phyloP scores from a whole-genome alignment of 2,329 filamentous ascomycete species.

The Chaetothyriales sp. region DNA sequence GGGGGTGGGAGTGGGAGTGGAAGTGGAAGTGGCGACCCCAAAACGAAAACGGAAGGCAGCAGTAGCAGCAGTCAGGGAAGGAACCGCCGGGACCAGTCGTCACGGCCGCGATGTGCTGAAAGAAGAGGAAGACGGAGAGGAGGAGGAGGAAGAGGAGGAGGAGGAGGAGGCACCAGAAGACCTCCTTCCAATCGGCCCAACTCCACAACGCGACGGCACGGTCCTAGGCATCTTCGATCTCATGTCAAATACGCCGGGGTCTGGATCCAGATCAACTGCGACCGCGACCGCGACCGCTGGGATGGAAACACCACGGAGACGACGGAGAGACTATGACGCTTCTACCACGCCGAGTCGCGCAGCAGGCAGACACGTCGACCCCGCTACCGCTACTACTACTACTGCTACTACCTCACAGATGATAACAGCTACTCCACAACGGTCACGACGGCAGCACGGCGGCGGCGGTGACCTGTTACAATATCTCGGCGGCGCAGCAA shows the following conservation, averaged over 20 bases:
- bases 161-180: conserved; percentile 6
- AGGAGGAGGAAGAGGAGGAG: not conserved
- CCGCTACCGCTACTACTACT: no score
- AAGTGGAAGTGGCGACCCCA: no score
- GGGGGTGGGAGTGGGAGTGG: no score
- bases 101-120: no score
- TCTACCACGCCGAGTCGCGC: not conserved
- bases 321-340: conserved; percentile 11
- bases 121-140: no score
- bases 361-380: not conserved
- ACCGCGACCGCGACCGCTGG: conserved; percentile 15
- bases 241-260: conserved; percentile 25
- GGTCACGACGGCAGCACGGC: not conserved
- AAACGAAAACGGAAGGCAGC: no score
- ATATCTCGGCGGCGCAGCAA: not conserved
- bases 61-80: no score
- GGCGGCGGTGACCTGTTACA: conserved; percentile 1
- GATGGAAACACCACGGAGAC: conserved; percentile 14
- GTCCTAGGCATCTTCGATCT: conserved; percentile 34
- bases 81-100: no score
- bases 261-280: conserved; percentile 10
- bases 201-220: conserved; percentile 34
- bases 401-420: not conserved
- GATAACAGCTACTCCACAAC: not conserved
- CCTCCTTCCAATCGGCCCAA: conserved; percentile 28